phyloP scores from a whole-genome alignment of 257 asterid species.

The Cruciata laevipes region DNA sequence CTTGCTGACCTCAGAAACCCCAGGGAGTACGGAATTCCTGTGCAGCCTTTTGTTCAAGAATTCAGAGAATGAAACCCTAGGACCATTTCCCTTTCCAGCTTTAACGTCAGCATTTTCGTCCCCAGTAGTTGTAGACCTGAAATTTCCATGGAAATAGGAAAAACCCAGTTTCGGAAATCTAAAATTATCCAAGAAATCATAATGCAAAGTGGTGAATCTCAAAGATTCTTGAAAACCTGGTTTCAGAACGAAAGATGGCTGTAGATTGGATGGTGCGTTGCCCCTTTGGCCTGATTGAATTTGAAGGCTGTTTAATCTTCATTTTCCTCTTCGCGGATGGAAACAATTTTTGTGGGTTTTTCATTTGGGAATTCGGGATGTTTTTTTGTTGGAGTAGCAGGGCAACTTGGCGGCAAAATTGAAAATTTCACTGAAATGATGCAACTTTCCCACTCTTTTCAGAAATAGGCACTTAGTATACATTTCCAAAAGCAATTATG shows the following conservation, averaged over 20 bases:
- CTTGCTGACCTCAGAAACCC: slow-evolving; percentile 36
- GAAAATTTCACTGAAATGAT: neutral
- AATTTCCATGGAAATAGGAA: neutral
- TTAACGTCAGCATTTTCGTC: slow-evolving; percentile 25
- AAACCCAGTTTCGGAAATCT: neutral
- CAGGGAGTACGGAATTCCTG: slow-evolving; percentile 45
- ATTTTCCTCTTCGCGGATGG: slow-evolving; percentile 8
- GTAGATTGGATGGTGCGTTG: slow-evolving; percentile 65
- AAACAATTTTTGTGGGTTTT: neutral
- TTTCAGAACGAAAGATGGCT: slow-evolving; percentile 41
- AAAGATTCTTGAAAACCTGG: slow-evolving; percentile 24
- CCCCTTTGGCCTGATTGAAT: slow-evolving; percentile 43
- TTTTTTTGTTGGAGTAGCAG: neutral
- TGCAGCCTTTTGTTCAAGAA: slow-evolving; percentile 57
- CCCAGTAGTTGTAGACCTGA: slow-evolving; percentile 27
- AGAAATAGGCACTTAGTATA: too few relatives aligned
- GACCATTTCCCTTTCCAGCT: slow-evolving; percentile 29
- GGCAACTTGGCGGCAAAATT: slow-evolving; percentile 7
- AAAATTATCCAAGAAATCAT: neutral
- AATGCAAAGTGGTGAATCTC: neutral
- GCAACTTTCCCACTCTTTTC: neutral
- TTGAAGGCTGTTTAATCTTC: slow-evolving; percentile 31
- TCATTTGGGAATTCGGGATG: neutral
- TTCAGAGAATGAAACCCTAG: slow-evolving; percentile 52
- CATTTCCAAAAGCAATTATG: too few relatives aligned